phyloP scores from a whole-genome alignment of 2,329 filamentous ascomycete genomes.

The Coleophoma cylindrospora region DNA sequence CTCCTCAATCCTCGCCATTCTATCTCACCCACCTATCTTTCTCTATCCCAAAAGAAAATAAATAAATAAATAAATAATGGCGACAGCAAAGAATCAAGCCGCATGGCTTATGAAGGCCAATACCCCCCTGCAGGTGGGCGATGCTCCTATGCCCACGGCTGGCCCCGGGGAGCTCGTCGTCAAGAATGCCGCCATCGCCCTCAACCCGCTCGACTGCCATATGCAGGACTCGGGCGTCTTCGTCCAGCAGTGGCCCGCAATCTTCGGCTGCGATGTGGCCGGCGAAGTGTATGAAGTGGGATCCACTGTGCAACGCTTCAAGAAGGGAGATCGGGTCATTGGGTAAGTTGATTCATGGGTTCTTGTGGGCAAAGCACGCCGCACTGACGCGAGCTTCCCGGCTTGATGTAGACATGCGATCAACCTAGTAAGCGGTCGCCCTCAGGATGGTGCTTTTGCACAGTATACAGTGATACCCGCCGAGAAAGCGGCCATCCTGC shows the following conservation, averaged over 20 bases:
- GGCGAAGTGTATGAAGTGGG: constrained; percentile 48
- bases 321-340: constrained; percentile 46
- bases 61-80: not conserved
- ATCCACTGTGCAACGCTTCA: constrained; percentile 39
- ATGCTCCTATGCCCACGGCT: constrained; percentile 31
- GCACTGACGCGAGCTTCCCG: not conserved
- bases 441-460: constrained; percentile 23
- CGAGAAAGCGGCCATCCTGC: constrained; percentile 16
- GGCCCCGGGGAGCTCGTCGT: constrained; percentile 31
- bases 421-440: constrained; percentile 21
- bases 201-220: constrained; percentile 28
- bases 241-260: constrained; percentile 18
- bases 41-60: not conserved
- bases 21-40: not conserved
- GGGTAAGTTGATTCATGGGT: constrained; percentile 3
- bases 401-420: constrained; percentile 1
- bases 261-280: constrained; percentile 48
- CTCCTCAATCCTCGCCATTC: not conserved
- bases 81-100: not conserved
- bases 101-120: constrained; percentile 18
- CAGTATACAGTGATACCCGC: constrained; percentile 19
- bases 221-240: constrained; percentile 23
- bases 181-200: constrained; percentile 25
- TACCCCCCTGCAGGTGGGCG: constrained; percentile 27
- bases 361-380: not conserved